Conservation (phyloP, 1,139 yeast genomes). For the Arxiozyma bovina region DNA sequence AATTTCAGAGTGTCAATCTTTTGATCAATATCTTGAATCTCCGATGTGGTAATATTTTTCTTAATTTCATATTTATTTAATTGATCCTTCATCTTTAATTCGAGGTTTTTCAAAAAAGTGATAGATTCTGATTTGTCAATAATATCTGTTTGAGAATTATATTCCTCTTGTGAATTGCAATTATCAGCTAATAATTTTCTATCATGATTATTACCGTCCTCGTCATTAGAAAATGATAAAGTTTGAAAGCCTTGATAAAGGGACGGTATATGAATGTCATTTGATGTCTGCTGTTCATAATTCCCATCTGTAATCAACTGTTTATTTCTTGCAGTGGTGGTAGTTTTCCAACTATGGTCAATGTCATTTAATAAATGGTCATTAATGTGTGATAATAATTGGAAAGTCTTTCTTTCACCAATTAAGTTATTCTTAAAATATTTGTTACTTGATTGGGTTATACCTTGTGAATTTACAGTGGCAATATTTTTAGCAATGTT, state of each 20-base stretch:
- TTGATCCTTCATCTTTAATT: slow-evolving; percentile 37
- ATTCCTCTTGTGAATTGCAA: not conserved
- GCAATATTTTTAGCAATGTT: not conserved
- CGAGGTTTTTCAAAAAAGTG: slow-evolving; percentile 33
- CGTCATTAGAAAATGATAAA: slow-evolving; percentile 18
- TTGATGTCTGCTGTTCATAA: slow-evolving; percentile 1
- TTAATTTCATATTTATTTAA: slow-evolving; percentile 51
- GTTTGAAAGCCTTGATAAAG: slow-evolving; percentile 60
- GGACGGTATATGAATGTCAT: slow-evolving; percentile 28
- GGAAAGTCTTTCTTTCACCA: slow-evolving; percentile 35
- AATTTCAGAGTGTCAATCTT: slow-evolving; percentile 44
- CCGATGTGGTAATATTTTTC: slow-evolving; percentile 54
- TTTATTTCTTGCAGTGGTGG: too few species aligned
- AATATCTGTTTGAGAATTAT: slow-evolving; percentile 30
- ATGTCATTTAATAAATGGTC: slow-evolving; percentile 48
- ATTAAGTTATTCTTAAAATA: slow-evolving; percentile 30
- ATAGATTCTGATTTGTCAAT: slow-evolving; percentile 37
- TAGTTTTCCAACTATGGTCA: not conserved
- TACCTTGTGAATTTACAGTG: not conserved
- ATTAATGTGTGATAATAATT: slow-evolving; percentile 42
- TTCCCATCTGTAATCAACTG: not conserved
- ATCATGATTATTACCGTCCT: slow-evolving; percentile 10
- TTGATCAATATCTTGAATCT: slow-evolving; percentile 52
- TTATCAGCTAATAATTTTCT: not conserved
- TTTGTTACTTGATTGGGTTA: slow-evolving; percentile 20